These are phyloP conservation scores for Sporothrix inflata DNA, from an alignment of 2,329 filamentous ascomycete species.

Conservation along the genomic window DNA sequence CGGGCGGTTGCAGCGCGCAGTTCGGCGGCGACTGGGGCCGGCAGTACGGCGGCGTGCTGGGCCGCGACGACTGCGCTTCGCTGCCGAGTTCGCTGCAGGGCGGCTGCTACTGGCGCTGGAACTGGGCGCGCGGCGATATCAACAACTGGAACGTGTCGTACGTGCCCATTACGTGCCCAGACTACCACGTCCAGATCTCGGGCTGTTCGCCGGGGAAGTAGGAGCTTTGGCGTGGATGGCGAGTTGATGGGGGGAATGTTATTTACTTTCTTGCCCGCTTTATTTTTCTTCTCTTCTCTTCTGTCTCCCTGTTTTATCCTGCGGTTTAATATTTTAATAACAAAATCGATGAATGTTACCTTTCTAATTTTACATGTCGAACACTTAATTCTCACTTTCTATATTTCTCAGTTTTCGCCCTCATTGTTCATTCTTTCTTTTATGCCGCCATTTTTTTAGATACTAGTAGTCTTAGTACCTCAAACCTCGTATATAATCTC, in stretches of 20 bases:
- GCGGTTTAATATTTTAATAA: no score
- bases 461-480: no score
- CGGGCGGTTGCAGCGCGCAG: constrained; percentile 28
- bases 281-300: no score
- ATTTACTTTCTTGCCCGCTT: background rate
- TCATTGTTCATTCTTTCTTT: no score
- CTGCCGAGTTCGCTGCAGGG: constrained; percentile 26
- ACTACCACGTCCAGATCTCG: constrained; percentile 23
- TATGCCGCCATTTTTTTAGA: no score
- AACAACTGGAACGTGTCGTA: constrained; percentile 27
- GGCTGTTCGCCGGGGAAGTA: constrained; percentile 26
- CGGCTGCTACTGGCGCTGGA: constrained; percentile 31
- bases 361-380: no score
- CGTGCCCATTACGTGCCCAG: constrained; percentile 29
- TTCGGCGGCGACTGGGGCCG: constrained; percentile 31
- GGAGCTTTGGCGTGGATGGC: background rate
- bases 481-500: no score
- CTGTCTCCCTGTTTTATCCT: no score
- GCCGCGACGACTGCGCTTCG: constrained; percentile 28
- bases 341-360: no score
- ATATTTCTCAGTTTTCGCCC: no score
- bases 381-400: no score
- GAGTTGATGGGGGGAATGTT: no score
- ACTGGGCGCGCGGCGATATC: constrained; percentile 25
- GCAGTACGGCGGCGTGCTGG: constrained; percentile 29